Percentiles rank a stretch among this genome's conserved stretches.
phyloP scores from a whole-genome alignment of 257 asterid species.

The Primulina eburnea region DNA sequence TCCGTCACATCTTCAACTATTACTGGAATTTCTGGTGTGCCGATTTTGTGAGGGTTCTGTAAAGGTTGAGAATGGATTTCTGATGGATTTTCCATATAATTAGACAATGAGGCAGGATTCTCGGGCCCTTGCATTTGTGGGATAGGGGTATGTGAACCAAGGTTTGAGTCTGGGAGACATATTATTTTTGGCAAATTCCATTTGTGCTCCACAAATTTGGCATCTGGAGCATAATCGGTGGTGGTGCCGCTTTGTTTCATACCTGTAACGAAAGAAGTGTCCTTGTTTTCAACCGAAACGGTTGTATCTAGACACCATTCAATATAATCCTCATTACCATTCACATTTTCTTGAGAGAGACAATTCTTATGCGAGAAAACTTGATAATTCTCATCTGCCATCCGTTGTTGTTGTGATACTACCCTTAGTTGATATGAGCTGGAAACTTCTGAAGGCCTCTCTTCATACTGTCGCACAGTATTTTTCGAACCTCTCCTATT shows the following conservation, averaged over 20 bases:
- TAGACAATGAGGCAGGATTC: slow-evolving; percentile 27
- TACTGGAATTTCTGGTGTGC: slow-evolving; percentile 26
- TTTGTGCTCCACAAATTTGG: slow-evolving; percentile 29
- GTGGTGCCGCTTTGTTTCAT: slow-evolving; percentile 13
- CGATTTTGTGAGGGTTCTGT: slow-evolving; percentile 22
- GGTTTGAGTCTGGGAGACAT: slow-evolving; percentile 35
- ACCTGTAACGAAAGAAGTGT: slow-evolving; percentile 25
- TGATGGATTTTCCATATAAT: slow-evolving; percentile 27
- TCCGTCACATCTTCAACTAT: slow-evolving; percentile 50
- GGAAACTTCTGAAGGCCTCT: slow-evolving; percentile 29
- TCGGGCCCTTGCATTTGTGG: slow-evolving; percentile 23
- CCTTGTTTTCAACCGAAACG: slow-evolving; percentile 26
- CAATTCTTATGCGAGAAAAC: slow-evolving; percentile 26
- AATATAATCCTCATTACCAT: slow-evolving; percentile 25
- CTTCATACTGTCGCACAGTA: slow-evolving; percentile 28
- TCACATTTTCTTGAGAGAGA: slow-evolving; percentile 24
- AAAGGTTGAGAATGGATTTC: slow-evolving; percentile 31
- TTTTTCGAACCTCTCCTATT: slow-evolving; percentile 28
- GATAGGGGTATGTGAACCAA: slow-evolving; percentile 28
- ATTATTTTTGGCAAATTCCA: slow-evolving; percentile 32
- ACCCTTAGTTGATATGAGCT: slow-evolving; percentile 32
- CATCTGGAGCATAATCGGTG: slow-evolving; percentile 25
- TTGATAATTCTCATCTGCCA: slow-evolving; percentile 30
- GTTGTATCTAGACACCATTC: slow-evolving; percentile 28
- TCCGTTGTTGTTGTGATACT: slow-evolving; percentile 29